Evolutionary conservation across 1,284 basidiomycete genomes (phyloP), one percentile per base, ranked within the genome.

Genomic region (Tilletia setariae): DNA sequence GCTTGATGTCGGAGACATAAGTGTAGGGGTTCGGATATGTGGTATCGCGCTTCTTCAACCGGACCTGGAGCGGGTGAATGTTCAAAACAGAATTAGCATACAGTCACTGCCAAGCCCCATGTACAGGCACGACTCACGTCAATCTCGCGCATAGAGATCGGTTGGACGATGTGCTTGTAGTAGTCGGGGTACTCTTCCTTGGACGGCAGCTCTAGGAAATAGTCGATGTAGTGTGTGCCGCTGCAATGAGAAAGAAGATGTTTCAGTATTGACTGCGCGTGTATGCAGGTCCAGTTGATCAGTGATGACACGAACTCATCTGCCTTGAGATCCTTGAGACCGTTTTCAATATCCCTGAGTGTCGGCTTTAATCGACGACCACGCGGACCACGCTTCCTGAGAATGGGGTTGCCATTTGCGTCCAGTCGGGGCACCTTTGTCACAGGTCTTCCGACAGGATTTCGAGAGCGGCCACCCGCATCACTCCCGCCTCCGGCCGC

Each of bases 101-200:
- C 16, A 32, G 6, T n/a, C 56, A 40, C 6, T 1, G 56, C 19
- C 11, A 28, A n/a, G 8, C 21, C 7, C 8, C 11, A 61, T 40
- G 28, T 28, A 19, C 1, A 40, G 2, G 2, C 28, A 23, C 13
- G 1, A 43, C 65, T 69, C 53, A 62, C 67, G 56, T 80, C 74
- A 30, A 82, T 79, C 61, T 77, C 74, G 0, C 66, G 64, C n/a
- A 82, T 51, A 30, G 71, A 73, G 61, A 81, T 72, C 16, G 80
- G 80, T 28, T 67, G 67, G 28, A 67, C 66, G 49, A 82, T 76
- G 13, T 79, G 68, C 53, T 77, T 74, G 66, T 82, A 82, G 73
- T 82, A 82, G 53, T 81, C 75, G 1, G 80, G 80, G 44, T 74
- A 73, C 43, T 80, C 70, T n/a, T 59, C 44, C 11, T 68, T 71